phyloP scores from a whole-genome alignment of 2,329 filamentous ascomycete genomes.

The Pestalotiopsis fici region DNA sequence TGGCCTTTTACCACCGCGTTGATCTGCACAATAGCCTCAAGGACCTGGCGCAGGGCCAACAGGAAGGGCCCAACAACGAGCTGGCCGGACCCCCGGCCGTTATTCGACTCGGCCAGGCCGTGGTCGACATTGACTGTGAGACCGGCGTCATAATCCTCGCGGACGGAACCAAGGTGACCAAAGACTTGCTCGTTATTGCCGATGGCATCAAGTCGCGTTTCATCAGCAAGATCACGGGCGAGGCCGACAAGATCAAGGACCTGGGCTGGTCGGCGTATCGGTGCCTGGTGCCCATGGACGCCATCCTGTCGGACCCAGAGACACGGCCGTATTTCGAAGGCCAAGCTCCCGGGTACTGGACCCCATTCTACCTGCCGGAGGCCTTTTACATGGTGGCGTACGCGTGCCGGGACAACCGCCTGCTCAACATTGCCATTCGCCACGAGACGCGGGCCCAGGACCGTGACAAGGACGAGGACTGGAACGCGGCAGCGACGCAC shows the following conservation, averaged over 20 bases:
- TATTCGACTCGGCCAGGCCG: slow-evolving; percentile 5
- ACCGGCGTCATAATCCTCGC: slow-evolving; percentile 3
- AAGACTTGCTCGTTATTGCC: slow-evolving; percentile 29
- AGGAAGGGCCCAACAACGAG: background rate
- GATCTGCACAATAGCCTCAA: slow-evolving; percentile 11
- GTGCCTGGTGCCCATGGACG: slow-evolving; percentile 13
- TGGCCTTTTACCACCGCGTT: slow-evolving; percentile 12
- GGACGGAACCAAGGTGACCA: slow-evolving; percentile 4
- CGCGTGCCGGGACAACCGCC: slow-evolving; percentile 4
- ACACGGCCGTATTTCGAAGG: slow-evolving; percentile 6
- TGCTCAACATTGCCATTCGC: slow-evolving; percentile 11
- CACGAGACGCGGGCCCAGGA: slow-evolving; percentile 9
- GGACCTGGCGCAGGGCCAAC: slow-evolving; percentile 7
- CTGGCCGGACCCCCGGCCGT: background rate
- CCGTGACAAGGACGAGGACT: background rate
- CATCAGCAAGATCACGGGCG: slow-evolving; percentile 8
- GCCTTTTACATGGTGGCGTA: slow-evolving; percentile 14
- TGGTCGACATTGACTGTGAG: slow-evolving; percentile 10
- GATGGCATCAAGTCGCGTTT: slow-evolving; percentile 21
- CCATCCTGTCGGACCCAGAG: slow-evolving; percentile 1
- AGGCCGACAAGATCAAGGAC: slow-evolving; percentile 1
- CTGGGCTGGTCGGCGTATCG: slow-evolving; percentile 14
- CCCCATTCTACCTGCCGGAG: slow-evolving; percentile 6
- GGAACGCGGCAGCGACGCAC: slow-evolving; percentile 10
- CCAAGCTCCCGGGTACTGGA: slow-evolving; percentile 11